Conservation (phyloP, 371 early-diverging fungal genomes). For the Mortierella sp. region DNA sequence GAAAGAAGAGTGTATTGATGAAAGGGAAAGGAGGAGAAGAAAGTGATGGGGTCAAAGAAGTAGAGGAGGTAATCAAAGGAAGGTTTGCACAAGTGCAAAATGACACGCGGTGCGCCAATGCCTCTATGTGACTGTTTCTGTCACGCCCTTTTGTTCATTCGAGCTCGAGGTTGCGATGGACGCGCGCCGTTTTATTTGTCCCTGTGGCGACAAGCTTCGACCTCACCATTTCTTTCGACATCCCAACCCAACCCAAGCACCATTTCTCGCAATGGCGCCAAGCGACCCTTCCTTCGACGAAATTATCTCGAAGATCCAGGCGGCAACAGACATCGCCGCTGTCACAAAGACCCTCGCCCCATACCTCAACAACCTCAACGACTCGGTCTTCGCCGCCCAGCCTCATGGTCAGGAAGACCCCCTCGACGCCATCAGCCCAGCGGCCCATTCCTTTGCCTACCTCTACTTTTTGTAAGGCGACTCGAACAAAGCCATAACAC, state of each 20-base stretch:
- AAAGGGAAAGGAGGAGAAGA: background rate
- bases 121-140: background rate
- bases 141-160: background rate
- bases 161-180: background rate
- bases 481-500: background rate
- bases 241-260: background rate
- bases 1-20: background rate
- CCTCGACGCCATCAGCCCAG: constrained; percentile 68
- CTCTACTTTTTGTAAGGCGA: constrained; percentile 70
- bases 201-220: background rate
- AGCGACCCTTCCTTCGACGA: constrained; percentile 59
- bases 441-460: constrained; percentile 67
- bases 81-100: background rate
- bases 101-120: background rate
- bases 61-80: background rate
- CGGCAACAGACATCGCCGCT: constrained; percentile 27
- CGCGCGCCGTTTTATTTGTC: background rate
- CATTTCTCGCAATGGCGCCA: constrained; percentile 29
- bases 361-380: constrained; percentile 56
- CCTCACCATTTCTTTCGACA: background rate
- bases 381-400: constrained; percentile 51
- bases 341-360: constrained; percentile 39
- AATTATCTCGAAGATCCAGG: constrained; percentile 58
- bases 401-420: constrained; percentile 67
- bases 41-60: constrained; percentile 6